Evolutionary conservation across 495 filamentous ascomycete genomes (phyloP).

Genomic region (Usnea hakonensis): DNA sequence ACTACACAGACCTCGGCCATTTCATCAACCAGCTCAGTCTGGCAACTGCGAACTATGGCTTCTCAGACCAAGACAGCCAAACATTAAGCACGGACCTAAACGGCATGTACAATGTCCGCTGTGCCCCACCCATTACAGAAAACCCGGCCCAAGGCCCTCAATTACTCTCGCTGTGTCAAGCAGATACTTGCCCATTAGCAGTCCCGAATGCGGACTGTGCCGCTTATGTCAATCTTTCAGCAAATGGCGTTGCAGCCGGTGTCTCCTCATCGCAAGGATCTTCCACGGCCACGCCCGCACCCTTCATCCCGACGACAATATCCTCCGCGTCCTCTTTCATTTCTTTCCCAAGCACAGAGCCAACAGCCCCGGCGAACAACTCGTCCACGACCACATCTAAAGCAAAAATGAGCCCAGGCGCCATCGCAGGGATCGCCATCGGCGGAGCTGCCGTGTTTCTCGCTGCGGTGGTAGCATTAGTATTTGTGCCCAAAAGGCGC

Average conservation of each 20-base stretch:
- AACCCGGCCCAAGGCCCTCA: conserved; percentile 30
- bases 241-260: neutral
- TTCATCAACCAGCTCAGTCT: conserved; percentile 48
- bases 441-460: conserved; percentile 1
- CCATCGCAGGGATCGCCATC: conserved; percentile 8
- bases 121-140: conserved; percentile 30
- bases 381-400: neutral
- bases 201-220: conserved; percentile 20
- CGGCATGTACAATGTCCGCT: conserved; percentile 38
- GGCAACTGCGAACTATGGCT: conserved; percentile 45
- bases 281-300: neutral
- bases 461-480: neutral
- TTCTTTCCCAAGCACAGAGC: neutral
- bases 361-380: neutral
- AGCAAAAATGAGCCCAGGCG: neutral
- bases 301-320: neutral
- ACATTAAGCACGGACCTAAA: conserved; percentile 35
- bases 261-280: neutral
- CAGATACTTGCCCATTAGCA: conserved; percentile 33
- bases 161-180: conserved; percentile 40
- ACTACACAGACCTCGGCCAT: conserved; percentile 40
- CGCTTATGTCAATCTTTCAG: conserved; percentile 11
- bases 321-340: neutral
- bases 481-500: neutral
- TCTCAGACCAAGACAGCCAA: conserved; percentile 34